Evolutionary conservation across 345 rosid genomes (phyloP), one percentile per base, ranked within the genome.

Genomic region (Eucalyptus decipiens): DNA sequence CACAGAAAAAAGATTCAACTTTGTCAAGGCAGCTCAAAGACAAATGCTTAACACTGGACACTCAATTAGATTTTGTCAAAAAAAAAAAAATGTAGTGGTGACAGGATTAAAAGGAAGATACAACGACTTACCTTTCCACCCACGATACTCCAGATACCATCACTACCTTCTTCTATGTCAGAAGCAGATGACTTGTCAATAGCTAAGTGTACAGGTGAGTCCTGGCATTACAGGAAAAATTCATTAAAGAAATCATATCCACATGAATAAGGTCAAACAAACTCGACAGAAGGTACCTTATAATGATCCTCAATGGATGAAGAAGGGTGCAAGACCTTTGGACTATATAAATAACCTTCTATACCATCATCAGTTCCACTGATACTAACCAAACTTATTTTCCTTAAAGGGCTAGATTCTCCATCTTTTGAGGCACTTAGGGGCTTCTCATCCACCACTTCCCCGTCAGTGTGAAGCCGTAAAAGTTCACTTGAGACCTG

Each of bases 81-180:
- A 81, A 43, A n/a, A n/a, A n/a, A 40, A 86, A 86, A 86, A 16
- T 8, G 51, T 49, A 52, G 42, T 40, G 30, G 32, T 14, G 48
- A 67, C 42, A 24, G 21, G 69, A 51, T 15, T 83, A 17, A 49
- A 87, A 65, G 80, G 28, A 45, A 85, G 88, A 90, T 88, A 85
- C 16, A 52, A 80, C n/a, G 8, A 91, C 94, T 89, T 48, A 96
- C 98, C 98, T 95, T 94, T 90, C 97, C 97, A 54, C 97, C 96
- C 72, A 97, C 91, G 37, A 97, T 95, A 91, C 90, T 95, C 99
- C 97, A 96, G 89, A 94, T 92, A 45, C 98, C 96, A 90, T 94
- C 97, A 51, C 89, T 91, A 62, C 91, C 97, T 92, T 92, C 95
- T 90, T 95, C 95, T 88, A 96, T 92, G 87, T 94, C 97, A 85